A percentile compares a stretch with the other conserved stretches of the same genome.
phyloP scores from a whole-genome alignment of 2,329 filamentous ascomycete genomes.

The Apiospora sp. region DNA sequence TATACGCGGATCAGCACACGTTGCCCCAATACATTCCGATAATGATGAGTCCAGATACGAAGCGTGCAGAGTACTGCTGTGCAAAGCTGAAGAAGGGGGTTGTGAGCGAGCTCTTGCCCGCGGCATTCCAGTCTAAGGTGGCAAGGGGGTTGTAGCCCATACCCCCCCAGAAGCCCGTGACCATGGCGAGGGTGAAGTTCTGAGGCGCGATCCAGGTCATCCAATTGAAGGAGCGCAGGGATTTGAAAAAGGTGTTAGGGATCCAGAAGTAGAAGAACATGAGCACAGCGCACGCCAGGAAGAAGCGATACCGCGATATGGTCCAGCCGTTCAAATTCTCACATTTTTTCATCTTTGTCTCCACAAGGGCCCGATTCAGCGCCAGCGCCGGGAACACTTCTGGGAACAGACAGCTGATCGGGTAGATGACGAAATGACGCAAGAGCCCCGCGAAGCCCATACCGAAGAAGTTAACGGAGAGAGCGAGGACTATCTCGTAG shows the following conservation, averaged over 20 bases:
- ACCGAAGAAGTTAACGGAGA: slow-evolving; percentile 45
- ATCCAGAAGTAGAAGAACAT: slow-evolving; percentile 63
- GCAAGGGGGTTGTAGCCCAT: slow-evolving; percentile 53
- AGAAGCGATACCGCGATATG: slow-evolving; percentile 55
- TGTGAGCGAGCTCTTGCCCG: slow-evolving; percentile 32
- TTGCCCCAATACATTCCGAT: slow-evolving; percentile 66
- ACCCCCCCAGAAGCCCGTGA: slow-evolving; percentile 46
- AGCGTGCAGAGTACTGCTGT: slow-evolving; percentile 67
- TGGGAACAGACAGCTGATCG: slow-evolving; percentile 61
- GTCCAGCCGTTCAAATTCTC: slow-evolving; percentile 43
- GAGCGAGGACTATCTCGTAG: slow-evolving; percentile 57
- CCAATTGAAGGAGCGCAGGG: slow-evolving; percentile 56
- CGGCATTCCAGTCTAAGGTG: slow-evolving; percentile 51
- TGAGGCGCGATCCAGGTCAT: slow-evolving; percentile 57
- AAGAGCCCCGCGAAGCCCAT: slow-evolving; percentile 59
- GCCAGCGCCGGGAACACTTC: slow-evolving; percentile 55
- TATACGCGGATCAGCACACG: slow-evolving; percentile 62
- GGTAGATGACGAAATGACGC: slow-evolving; percentile 60
- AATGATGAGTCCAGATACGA: slow-evolving; percentile 62
- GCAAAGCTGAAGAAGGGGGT: slow-evolving; percentile 64
- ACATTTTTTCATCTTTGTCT: slow-evolving; percentile 46
- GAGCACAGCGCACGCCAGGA: slow-evolving; percentile 49
- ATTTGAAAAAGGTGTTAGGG: slow-evolving; percentile 57
- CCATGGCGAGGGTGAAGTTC: slow-evolving; percentile 54
- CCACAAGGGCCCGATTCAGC: slow-evolving; percentile 54